Conservation (phyloP, 2,329 filamentous ascomycete genomes). For the Fusarium proliferatum region DNA sequence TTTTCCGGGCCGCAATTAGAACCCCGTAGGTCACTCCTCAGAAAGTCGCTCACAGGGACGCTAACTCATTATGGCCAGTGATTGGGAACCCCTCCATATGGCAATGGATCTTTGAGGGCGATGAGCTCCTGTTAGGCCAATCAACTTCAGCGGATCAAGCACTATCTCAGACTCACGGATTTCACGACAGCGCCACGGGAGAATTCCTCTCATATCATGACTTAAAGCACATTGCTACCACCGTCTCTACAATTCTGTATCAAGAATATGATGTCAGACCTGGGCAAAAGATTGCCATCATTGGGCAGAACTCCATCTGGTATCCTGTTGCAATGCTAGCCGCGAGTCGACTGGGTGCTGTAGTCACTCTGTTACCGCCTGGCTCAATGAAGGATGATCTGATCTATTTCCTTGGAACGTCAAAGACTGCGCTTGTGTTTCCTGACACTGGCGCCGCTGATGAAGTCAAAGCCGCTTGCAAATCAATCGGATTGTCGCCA, state of each 20-base stretch:
- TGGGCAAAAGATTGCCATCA: background rate
- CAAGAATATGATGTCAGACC: background rate
- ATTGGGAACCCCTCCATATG: background rate
- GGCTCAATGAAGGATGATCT: background rate
- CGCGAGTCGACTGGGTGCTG: background rate
- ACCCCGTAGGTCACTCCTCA: background rate
- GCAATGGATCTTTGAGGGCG: background rate
- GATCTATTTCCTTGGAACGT: background rate
- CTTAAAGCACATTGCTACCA: background rate
- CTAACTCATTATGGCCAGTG: background rate
- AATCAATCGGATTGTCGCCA: rapidly evolving
- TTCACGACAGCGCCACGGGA: background rate
- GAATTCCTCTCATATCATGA: background rate
- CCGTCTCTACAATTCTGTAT: background rate
- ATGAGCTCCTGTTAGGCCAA: background rate
- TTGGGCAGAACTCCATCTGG: constrained; percentile 5
- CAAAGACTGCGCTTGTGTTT: background rate
- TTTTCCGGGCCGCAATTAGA: background rate
- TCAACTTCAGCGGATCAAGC: background rate
- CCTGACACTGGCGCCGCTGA: background rate
- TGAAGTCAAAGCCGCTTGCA: background rate
- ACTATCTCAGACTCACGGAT: background rate
- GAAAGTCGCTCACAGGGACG: background rate
- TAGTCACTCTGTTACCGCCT: background rate
- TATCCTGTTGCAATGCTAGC: constrained; percentile 1